Percentiles rank a stretch among this genome's conserved stretches.
Conservation (phyloP, 225 moss, liverwort and hornwort genomes). For the Marchantia paleacea region DNA sequence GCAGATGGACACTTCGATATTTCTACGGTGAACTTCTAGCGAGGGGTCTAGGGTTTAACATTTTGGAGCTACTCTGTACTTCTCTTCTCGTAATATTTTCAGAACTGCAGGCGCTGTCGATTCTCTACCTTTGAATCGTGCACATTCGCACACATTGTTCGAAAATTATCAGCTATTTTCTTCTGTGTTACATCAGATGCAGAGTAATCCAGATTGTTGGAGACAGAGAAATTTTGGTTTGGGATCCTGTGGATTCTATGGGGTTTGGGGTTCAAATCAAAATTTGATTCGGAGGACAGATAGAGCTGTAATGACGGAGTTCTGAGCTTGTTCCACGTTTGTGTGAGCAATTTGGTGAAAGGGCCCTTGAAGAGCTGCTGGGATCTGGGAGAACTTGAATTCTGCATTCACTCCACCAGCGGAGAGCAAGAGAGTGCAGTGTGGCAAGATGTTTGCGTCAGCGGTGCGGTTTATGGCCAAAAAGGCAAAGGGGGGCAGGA, state of each 20-base stretch:
- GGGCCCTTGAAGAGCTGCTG: background rate
- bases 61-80: too few relatives aligned
- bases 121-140: too few relatives aligned
- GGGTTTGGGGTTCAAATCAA: background rate
- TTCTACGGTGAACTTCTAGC: too few relatives aligned
- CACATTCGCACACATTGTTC: too few relatives aligned
- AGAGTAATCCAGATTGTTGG: background rate
- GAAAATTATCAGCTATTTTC: too few relatives aligned
- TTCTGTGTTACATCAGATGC: too few relatives aligned
- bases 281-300: background rate
- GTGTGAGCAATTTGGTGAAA: background rate
- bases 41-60: too few relatives aligned
- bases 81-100: too few relatives aligned
- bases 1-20: too few relatives aligned
- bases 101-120: too few relatives aligned
- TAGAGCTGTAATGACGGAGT: background rate
- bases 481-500: constrained; percentile 37
- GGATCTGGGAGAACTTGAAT: background rate
- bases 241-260: background rate
- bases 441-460: constrained; percentile 41
- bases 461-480: constrained; percentile 46
- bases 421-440: background rate
- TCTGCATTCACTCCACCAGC: background rate
- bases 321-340: background rate
- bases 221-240: background rate